A percentile compares a stretch with the other conserved stretches of the same genome.
Conservation (phyloP, 305 asterid species). For the Solanum hybrid region DNA sequence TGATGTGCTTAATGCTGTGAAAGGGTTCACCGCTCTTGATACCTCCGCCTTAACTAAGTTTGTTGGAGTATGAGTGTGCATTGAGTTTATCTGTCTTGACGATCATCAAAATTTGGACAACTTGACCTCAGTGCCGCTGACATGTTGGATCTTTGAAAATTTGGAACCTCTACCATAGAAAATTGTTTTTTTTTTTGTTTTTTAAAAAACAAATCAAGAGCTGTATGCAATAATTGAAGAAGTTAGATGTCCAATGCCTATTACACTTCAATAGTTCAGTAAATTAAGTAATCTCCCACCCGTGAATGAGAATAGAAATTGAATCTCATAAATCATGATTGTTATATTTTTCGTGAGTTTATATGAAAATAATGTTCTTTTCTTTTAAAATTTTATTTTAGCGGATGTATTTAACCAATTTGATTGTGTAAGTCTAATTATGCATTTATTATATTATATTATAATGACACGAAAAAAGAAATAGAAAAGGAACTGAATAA, state of each 20-base stretch:
- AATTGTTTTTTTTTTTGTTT: neutral
- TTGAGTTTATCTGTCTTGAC: neutral
- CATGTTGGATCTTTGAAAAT: neutral
- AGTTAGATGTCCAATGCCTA: neutral
- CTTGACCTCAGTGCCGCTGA: neutral
- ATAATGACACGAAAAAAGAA: neutral
- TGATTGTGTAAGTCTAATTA: neutral
- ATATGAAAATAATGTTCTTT: neutral
- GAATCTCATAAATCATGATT: neutral
- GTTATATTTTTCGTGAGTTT: neutral
- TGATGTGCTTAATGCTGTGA: conserved; percentile 48
- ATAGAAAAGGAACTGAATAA: neutral
- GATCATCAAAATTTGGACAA: neutral
- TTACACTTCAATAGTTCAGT: neutral
- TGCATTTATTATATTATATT: too few species aligned
- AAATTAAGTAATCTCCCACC: neutral
- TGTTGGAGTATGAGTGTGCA: conserved; percentile 29
- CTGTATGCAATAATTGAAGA: neutral
- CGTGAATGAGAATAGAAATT: neutral
- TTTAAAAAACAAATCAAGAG: neutral
- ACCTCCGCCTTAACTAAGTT: conserved; percentile 68
- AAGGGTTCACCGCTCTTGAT: conserved; percentile 67
- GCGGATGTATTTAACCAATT: neutral
- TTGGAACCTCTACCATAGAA: neutral
- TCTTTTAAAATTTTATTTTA: neutral